Percentiles rank a stretch among this genome's conserved stretches.
Conservation (phyloP, 1,139 yeast genomes). For the Candida albicans region DNA sequence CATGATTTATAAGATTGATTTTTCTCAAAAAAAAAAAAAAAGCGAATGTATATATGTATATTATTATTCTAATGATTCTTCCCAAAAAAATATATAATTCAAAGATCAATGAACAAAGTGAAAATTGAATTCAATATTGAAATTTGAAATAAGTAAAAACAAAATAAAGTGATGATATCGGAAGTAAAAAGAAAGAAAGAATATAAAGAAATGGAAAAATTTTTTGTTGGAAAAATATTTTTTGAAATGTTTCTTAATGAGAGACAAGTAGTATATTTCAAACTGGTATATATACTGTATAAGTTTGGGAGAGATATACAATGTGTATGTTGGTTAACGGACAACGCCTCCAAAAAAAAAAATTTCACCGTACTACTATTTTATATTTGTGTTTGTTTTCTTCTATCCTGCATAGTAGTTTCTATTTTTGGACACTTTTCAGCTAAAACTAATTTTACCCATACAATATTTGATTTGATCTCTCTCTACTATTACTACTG, state of each 20-base stretch:
- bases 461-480: neutral
- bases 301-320: no score
- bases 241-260: constrained; percentile 4
- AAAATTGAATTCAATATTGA: neutral
- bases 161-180: neutral
- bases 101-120: neutral
- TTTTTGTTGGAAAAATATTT: constrained; percentile 1
- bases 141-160: neutral
- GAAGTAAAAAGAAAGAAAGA: neutral
- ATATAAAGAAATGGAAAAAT: neutral
- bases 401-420: constrained; percentile 1
- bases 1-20: constrained; percentile 2
- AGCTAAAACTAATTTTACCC: no score
- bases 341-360: neutral
- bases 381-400: neutral
- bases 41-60: no score
- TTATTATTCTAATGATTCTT: no score
- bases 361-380: neutral
- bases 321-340: neutral
- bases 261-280: no score
- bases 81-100: no score
- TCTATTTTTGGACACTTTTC: constrained; percentile 2
- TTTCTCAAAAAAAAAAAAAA: neutral
- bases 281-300: no score
- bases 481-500: no score